Evolutionary conservation across 2,329 filamentous ascomycete species (phyloP).

Genomic region (Diplodia intermedia): DNA sequence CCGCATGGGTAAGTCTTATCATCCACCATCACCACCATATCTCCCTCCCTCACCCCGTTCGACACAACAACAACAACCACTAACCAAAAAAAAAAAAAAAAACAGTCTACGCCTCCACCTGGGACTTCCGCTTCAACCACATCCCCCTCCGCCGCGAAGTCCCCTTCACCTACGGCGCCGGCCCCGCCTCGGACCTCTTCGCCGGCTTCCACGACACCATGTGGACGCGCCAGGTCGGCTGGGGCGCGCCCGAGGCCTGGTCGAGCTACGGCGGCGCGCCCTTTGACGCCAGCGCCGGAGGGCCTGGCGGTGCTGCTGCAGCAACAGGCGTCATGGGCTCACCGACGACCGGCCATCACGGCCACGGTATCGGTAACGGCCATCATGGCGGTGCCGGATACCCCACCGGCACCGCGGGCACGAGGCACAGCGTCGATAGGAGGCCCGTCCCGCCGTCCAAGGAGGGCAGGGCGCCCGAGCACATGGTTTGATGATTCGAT

Average conservation of each 20-base stretch:
- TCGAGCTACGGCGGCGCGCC: conserved; percentile 52
- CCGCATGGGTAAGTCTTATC: conserved; percentile 60
- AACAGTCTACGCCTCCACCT: conserved; percentile 64
- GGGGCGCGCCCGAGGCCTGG: conserved; percentile 56
- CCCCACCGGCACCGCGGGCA: conserved; percentile 11
- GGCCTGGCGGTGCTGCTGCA: too few relatives aligned
- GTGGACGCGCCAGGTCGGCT: conserved; percentile 66
- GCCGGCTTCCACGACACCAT: conserved; percentile 60
- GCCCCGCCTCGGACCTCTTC: conserved; percentile 46
- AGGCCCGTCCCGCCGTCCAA: conserved; percentile 39
- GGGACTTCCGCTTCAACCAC: conserved; percentile 73
- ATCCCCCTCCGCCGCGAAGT: conserved; percentile 67
- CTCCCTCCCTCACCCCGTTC: not conserved
- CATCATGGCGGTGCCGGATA: conserved; percentile 2
- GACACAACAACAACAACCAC: not conserved
- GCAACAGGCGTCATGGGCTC: not conserved
- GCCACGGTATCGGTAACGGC: not conserved
- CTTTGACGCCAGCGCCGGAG: conserved; percentile 49
- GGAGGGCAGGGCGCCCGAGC: not conserved
- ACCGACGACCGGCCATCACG: not conserved
- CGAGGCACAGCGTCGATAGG: conserved; percentile 41
- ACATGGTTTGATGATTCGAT: conserved; percentile 2
- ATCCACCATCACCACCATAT: too few relatives aligned
- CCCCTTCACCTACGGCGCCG: conserved; percentile 60
- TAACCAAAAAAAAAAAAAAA: too few relatives aligned